These are phyloP conservation scores for Boeremia lycopersici DNA, from an alignment of 2,329 filamentous ascomycete species.

Conservation along the genomic window DNA sequence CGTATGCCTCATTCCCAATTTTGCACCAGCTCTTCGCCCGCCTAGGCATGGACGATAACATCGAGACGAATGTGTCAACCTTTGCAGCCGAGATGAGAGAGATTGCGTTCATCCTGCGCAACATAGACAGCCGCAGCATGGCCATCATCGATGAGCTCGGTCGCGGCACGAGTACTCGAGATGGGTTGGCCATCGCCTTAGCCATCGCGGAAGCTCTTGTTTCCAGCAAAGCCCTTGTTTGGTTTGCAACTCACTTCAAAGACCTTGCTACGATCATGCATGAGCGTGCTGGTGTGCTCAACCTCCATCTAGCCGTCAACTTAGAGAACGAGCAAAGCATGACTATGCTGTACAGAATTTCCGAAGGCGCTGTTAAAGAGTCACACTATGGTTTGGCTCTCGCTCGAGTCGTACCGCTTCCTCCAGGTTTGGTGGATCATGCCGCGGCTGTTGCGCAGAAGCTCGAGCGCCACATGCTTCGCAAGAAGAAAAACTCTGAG, in stretches of 20 bases:
- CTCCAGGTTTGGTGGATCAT: slow-evolving; percentile 67
- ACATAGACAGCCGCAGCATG: slow-evolving; percentile 77
- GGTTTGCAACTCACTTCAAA: slow-evolving; percentile 93
- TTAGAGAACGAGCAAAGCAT: slow-evolving; percentile 67
- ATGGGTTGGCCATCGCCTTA: slow-evolving; percentile 87
- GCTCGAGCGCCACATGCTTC: slow-evolving; percentile 64
- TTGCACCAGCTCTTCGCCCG: slow-evolving; percentile 85
- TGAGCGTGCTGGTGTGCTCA: slow-evolving; percentile 78
- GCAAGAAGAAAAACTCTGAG: slow-evolving; percentile 64
- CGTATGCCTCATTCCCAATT: slow-evolving; percentile 81
- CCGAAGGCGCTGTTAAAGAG: slow-evolving; percentile 71
- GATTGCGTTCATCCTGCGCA: slow-evolving; percentile 88
- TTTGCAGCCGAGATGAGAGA: slow-evolving; percentile 97
- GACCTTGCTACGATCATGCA: slow-evolving; percentile 79
- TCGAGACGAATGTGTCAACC: slow-evolving; percentile 89
- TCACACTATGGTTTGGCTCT: slow-evolving; percentile 84
- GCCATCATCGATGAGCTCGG: slow-evolving; percentile 92
- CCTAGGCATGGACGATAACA: slow-evolving; percentile 82
- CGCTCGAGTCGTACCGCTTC: slow-evolving; percentile 76
- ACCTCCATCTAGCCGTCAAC: slow-evolving; percentile 78
- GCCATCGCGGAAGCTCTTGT: slow-evolving; percentile 89
- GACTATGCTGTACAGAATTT: slow-evolving; percentile 87
- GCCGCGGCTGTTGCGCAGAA: slow-evolving; percentile 70
- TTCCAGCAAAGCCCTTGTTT: slow-evolving; percentile 77
- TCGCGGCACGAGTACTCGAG: slow-evolving; percentile 84